phyloP scores from a whole-genome alignment of 208 protist species.

The Lotmaria passim region DNA sequence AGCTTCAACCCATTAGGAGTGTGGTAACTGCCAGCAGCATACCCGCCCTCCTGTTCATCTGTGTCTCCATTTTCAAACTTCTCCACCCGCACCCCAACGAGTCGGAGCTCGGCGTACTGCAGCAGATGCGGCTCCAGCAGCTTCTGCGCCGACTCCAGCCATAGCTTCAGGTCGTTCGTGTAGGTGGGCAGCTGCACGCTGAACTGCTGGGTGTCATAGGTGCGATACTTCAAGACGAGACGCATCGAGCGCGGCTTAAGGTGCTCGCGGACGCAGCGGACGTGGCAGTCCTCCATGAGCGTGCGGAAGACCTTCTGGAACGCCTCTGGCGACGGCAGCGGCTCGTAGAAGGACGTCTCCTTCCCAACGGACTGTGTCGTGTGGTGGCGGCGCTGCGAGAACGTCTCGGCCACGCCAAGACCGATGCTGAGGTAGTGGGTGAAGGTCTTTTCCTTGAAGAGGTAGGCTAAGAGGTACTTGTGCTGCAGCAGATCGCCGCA shows the following conservation, averaged over 20 bases:
- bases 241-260: conserved; percentile 52
- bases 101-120: conserved; percentile 67
- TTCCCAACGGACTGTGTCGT: conserved; percentile 77
- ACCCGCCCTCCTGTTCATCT: background rate
- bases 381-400: conserved; percentile 52
- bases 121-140: conserved; percentile 70
- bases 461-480: conserved; percentile 73
- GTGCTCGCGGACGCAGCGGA: conserved; percentile 59
- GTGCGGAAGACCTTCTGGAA: conserved; percentile 57
- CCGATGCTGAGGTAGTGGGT: conserved; percentile 77
- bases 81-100: conserved; percentile 77
- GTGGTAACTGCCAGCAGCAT: background rate
- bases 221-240: conserved; percentile 75
- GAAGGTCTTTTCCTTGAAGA: conserved; percentile 81
- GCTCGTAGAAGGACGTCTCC: conserved; percentile 77
- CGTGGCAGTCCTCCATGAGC: conserved; percentile 57
- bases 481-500: conserved; percentile 78
- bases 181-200: conserved; percentile 54
- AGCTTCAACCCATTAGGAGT: background rate
- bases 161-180: conserved; percentile 78
- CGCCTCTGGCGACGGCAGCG: conserved; percentile 54
- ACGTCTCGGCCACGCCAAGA: conserved; percentile 68
- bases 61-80: conserved; percentile 47
- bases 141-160: conserved; percentile 56
- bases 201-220: conserved; percentile 75